phyloP scores from a whole-genome alignment of 768 basidiomycete genomes.

The Pulveroboletus sp. region DNA sequence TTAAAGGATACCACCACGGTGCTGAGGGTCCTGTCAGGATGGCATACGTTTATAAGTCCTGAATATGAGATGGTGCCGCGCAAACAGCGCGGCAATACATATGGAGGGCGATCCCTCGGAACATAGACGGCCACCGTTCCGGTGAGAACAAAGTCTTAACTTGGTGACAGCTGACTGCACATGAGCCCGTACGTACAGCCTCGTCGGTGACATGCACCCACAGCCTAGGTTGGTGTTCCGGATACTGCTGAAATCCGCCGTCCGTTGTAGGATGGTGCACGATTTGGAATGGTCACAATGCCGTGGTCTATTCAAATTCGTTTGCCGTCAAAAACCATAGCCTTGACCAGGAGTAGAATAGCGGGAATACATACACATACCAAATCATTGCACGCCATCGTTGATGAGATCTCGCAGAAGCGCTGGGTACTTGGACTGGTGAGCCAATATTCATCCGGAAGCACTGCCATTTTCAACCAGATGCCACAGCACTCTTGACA shows the following conservation, averaged over 20 bases:
- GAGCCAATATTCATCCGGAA: background rate
- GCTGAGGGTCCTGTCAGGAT: background rate
- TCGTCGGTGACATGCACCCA: background rate
- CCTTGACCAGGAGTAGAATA: constrained; percentile 1
- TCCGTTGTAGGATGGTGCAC: background rate
- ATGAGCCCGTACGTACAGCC: constrained; percentile 2
- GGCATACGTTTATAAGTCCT: constrained; percentile 16
- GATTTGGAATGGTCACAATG: background rate
- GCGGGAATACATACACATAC: background rate
- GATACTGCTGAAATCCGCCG: background rate
- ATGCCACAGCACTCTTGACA: too few relatives aligned
- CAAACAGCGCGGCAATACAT: background rate
- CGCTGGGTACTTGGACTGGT: background rate
- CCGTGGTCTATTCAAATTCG: background rate
- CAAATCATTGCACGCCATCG: background rate
- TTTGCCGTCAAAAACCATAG: background rate
- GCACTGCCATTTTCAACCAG: background rate
- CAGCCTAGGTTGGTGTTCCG: background rate
- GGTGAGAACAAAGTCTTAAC: background rate
- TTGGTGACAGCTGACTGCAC: background rate
- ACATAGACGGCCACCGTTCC: background rate
- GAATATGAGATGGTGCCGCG: background rate
- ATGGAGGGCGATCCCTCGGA: background rate
- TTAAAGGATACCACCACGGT: background rate
- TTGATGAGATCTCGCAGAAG: background rate